Base-by-base conservation (phyloP, 2,329 filamentous ascomycete genomes). In the Botrytis fabae region DNA sequence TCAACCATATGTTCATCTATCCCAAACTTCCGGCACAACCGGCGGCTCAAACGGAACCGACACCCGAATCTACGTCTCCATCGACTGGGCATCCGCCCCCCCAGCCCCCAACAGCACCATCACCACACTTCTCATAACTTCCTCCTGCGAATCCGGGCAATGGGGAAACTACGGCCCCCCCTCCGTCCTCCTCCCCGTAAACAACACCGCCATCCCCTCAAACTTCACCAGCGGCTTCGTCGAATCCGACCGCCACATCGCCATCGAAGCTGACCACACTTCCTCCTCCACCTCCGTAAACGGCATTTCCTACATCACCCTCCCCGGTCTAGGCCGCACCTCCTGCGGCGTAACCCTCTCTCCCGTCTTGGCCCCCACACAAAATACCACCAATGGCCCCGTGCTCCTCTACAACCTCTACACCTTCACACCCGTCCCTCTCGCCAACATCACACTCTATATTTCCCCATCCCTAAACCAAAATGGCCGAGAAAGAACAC, bases 401-500 rank as follows among this genome's bases (percentile, higher is more conserved):
- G 85, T 85, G 7, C 83, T 92, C 14, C 86, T 89, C 75, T 92
- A 91, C 79, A 83, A 87, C 70, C 78, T 92, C 73, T 91, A 89
- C 80, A 83, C 89, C 20, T 91, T 90, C 82, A 87, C 85, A 61
- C 84, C 85, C 73, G 79, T 80, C 32, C 64, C 76, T 12, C 46
- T 71, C 4, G 75, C 76, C 2, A 79, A 84, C 8, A 80, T 85
- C 1, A 85, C 85, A 0, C 82, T 89, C 4, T 85, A 85, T 79
- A 82, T 90, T 73, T 87, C 86, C 14, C 86, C 87, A 0, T 83
- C 82, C 0, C 83, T 85, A 61, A 89, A 89, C 77, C 87, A 76
- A 57, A 74, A 75, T 5, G 86, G 86, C 40, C 83, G 86, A 57
- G 76, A 80, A 10, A 82, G 82, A 16, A 86, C 86, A 0, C 82